Evolutionary conservation across 352 stramenopile species (phyloP).

Genomic region (Globisporangium middletonii): DNA sequence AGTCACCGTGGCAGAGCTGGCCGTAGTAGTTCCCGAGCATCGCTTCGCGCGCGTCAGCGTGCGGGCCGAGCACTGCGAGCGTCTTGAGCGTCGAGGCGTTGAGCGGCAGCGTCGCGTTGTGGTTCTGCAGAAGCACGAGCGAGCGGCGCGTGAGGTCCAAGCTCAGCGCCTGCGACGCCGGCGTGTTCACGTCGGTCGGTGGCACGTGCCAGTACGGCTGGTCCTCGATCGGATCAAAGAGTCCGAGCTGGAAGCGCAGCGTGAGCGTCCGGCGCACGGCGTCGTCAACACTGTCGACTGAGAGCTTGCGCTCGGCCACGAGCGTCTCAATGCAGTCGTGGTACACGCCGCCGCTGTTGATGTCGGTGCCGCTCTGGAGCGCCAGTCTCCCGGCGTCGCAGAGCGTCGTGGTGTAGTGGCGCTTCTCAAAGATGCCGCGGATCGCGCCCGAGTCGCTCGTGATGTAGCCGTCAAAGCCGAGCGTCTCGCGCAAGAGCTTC

Average conservation of each 20-base stretch:
- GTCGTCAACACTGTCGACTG: conserved; percentile 49
- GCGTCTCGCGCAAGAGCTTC: conserved; percentile 61
- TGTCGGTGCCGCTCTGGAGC: conserved; percentile 75
- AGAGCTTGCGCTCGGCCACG: conserved; percentile 38
- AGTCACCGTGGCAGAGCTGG: conserved; percentile 78
- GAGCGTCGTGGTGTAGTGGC: conserved; percentile 74
- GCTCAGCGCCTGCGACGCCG: conserved; percentile 51
- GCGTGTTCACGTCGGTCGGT: conserved; percentile 68
- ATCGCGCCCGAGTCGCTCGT: conserved; percentile 93
- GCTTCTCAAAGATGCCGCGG: conserved; percentile 63
- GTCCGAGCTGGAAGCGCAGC: conserved; percentile 87
- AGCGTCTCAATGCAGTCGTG: conserved; percentile 61
- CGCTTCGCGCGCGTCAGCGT: conserved; percentile 46
- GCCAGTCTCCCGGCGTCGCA: conserved; percentile 56
- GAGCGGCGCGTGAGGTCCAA: conserved; percentile 77
- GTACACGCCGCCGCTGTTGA: conserved; percentile 87
- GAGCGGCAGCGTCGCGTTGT: conserved; percentile 62
- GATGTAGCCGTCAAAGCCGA: conserved; percentile 93
- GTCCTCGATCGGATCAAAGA: conserved; percentile 87
- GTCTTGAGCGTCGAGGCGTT: conserved; percentile 16
- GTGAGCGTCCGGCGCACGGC: conserved; percentile 63
- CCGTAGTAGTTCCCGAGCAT: conserved; percentile 86
- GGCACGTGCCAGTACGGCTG: conserved; percentile 77
- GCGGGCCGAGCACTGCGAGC: conserved; percentile 78
- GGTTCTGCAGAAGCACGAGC: conserved; percentile 93